These are phyloP conservation scores for Aspergillus funiculosus DNA, from an alignment of 495 filamentous ascomycete species.

Conservation along the genomic window DNA sequence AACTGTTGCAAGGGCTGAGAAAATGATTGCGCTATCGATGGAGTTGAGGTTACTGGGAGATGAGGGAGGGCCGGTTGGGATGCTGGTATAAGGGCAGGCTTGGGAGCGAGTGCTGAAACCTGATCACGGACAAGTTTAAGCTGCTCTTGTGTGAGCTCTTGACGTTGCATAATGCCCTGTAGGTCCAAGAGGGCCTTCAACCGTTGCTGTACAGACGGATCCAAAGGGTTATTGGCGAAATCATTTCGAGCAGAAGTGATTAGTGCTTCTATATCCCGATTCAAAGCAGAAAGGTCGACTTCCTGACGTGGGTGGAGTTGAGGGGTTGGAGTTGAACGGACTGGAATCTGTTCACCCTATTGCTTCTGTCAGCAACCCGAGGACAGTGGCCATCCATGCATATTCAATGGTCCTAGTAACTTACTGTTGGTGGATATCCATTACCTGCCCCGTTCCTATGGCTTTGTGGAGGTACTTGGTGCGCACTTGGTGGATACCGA, in stretches of 20 bases:
- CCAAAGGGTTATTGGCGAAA: slow-evolving; percentile 65
- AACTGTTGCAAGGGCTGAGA: slow-evolving; percentile 41
- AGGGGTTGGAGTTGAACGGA: slow-evolving; percentile 32
- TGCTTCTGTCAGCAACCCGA: slow-evolving; percentile 18
- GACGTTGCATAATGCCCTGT: slow-evolving; percentile 70
- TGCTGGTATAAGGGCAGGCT: slow-evolving; percentile 22
- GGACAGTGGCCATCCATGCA: no score
- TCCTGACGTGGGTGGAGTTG: slow-evolving; percentile 34
- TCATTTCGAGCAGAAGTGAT: slow-evolving; percentile 64
- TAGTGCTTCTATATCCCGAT: slow-evolving; percentile 72
- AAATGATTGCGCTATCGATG: slow-evolving; percentile 27
- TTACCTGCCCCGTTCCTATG: slow-evolving; percentile 35
- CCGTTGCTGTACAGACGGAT: slow-evolving; percentile 66
- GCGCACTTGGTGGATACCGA: slow-evolving; percentile 29
- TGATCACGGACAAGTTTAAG: slow-evolving; percentile 73
- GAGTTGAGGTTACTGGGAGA: slow-evolving; percentile 22
- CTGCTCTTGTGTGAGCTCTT: slow-evolving; percentile 73
- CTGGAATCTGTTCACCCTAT: slow-evolving; percentile 22
- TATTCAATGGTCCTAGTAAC: slow-evolving; percentile 12
- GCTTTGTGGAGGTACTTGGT: slow-evolving; percentile 18
- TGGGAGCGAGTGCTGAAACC: slow-evolving; percentile 59
- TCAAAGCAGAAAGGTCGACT: slow-evolving; percentile 60
- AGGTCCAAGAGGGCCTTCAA: slow-evolving; percentile 84
- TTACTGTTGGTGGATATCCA: slow-evolving; percentile 31
- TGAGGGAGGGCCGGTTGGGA: slow-evolving; percentile 20